Conservation (phyloP, 768 basidiomycete species). For the Baorangia bicolor region DNA sequence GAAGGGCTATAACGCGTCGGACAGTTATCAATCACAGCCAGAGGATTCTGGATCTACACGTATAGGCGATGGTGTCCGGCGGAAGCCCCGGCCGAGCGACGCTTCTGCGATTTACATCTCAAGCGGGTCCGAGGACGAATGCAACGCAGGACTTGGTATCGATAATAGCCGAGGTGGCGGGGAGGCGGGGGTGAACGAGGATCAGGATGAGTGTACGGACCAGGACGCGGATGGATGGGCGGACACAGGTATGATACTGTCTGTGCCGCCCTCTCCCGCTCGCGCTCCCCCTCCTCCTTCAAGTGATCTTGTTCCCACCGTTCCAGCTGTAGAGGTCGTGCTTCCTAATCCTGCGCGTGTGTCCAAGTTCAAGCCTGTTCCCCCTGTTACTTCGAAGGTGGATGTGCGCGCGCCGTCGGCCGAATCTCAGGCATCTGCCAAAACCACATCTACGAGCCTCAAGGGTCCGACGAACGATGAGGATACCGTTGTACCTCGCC, state of each 20-base stretch:
- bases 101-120: constrained; percentile 25
- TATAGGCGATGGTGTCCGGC: not conserved
- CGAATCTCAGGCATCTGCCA: not conserved
- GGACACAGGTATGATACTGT: constrained; percentile 27
- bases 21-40: not conserved
- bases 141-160: not conserved
- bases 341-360: not conserved
- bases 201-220: not conserved
- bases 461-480: not conserved
- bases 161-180: not conserved
- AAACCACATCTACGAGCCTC: not conserved
- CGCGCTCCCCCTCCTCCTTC: not conserved
- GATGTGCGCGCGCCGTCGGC: not conserved
- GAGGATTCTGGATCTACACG: not conserved
- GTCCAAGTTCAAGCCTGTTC: constrained; percentile 23
- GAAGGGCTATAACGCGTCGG: not conserved
- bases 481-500: not conserved
- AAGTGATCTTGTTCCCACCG: not conserved
- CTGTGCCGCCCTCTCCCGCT: constrained; percentile 21
- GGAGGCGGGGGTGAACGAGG: not conserved
- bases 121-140: constrained; percentile 28
- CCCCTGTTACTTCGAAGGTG: not conserved
- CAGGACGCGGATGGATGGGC: constrained; percentile 10
- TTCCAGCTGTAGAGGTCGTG: not conserved
- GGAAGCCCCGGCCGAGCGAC: constrained; percentile 11